These are phyloP conservation scores for Termitomyces sp. DNA, from an alignment of 768 basidiomycete species.

Conservation along the genomic window DNA sequence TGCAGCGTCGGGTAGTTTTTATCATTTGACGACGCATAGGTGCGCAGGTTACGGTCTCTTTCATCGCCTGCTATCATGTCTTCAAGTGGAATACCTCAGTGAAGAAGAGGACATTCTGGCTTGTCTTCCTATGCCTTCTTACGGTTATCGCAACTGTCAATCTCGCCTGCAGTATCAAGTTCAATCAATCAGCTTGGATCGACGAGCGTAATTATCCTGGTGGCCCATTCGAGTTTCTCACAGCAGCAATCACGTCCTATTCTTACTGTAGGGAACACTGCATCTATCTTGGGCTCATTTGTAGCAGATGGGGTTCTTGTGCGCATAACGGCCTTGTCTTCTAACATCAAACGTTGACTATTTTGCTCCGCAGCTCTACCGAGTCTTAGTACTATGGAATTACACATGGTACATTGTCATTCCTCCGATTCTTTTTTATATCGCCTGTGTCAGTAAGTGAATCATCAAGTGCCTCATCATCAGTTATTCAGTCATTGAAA, in stretches of 20 bases:
- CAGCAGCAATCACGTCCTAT: slow-evolving; percentile 19
- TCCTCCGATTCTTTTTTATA: slow-evolving; percentile 6
- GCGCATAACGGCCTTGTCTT: slow-evolving; percentile 10
- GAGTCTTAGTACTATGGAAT: slow-evolving; percentile 9
- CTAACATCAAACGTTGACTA: not conserved
- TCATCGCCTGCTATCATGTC: slow-evolving; percentile 10
- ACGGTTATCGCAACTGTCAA: slow-evolving; percentile 12
- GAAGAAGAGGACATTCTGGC: slow-evolving; percentile 1
- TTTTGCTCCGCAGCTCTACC: slow-evolving; percentile 1
- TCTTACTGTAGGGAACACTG: slow-evolving; percentile 16
- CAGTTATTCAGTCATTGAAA: not conserved
- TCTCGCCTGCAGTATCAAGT: slow-evolving; percentile 15
- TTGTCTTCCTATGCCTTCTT: slow-evolving; percentile 2
- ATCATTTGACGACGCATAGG: slow-evolving; percentile 3
- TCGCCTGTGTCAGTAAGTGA: slow-evolving; percentile 8
- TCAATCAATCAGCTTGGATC: slow-evolving; percentile 27
- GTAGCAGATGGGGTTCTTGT: slow-evolving; percentile 35
- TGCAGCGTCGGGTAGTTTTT: not conserved
- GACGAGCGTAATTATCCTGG: slow-evolving; percentile 24
- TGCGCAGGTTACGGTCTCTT: slow-evolving; percentile 13
- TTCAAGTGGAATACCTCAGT: slow-evolving; percentile 1
- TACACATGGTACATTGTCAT: slow-evolving; percentile 6
- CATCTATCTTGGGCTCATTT: slow-evolving; percentile 25
- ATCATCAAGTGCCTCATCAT: not conserved
- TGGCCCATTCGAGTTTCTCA: slow-evolving; percentile 29